A percentile compares a stretch with the other conserved stretches of the same genome.
phyloP scores from a whole-genome alignment of 306 rosid species.

The Quercus agrifolia region DNA sequence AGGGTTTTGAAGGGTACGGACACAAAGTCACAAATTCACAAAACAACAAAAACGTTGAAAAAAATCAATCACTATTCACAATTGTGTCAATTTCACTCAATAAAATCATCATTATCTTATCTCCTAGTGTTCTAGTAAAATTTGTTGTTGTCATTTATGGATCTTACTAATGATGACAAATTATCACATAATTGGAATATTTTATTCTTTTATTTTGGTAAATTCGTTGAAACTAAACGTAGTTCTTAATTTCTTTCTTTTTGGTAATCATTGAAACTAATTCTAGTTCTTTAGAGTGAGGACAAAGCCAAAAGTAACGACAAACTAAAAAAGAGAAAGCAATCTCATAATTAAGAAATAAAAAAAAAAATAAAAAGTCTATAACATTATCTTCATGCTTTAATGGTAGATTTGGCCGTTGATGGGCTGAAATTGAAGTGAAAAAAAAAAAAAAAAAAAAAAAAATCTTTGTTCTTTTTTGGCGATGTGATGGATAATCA shows the following conservation, averaged over 20 bases:
- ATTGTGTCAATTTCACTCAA: neutral
- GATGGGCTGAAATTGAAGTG: conserved; percentile 12
- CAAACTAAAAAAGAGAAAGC: conserved; percentile 11
- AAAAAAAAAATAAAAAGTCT: neutral
- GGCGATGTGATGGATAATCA: neutral
- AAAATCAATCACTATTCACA: neutral
- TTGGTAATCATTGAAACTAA: neutral
- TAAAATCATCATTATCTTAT: neutral
- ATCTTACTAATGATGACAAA: conserved; percentile 32
- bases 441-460: neutral
- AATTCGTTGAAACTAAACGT: conserved; percentile 12
- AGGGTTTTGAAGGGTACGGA: too few relatives aligned
- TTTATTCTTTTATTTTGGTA: conserved; percentile 8
- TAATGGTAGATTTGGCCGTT: conserved; percentile 1
- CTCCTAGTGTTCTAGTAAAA: neutral
- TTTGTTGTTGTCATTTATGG: conserved; percentile 25
- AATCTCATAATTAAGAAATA: neutral
- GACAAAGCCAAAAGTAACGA: conserved; percentile 22
- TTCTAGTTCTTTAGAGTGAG: conserved; percentile 8
- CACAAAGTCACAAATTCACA: neutral
- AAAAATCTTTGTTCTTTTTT: neutral
- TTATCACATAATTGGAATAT: conserved; percentile 14
- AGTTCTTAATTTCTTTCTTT: neutral
- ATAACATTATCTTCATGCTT: conserved; percentile 14
- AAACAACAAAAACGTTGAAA: neutral